phyloP scores from a whole-genome alignment of 768 basidiomycete genomes.

The Lactarius sp. region DNA sequence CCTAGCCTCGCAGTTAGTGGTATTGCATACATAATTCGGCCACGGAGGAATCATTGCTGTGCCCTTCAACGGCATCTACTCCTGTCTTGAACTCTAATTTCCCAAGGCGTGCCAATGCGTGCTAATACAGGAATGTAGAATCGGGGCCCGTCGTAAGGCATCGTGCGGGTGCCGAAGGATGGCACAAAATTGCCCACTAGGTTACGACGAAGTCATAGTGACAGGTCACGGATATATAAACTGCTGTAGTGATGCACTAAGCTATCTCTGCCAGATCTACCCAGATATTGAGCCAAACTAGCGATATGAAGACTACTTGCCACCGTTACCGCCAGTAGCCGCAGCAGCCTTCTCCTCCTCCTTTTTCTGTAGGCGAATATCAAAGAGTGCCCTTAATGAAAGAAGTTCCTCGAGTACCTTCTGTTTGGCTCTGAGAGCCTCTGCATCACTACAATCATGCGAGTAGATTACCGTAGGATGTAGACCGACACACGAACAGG shows the following conservation, averaged over 20 bases:
- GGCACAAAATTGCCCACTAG: not conserved
- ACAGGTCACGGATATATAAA: conserved; percentile 11
- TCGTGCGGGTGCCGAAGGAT: not conserved
- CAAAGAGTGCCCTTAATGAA: not conserved
- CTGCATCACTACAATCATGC: conserved; percentile 57
- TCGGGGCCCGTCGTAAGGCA: not conserved
- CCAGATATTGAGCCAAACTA: not conserved
- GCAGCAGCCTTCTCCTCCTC: conserved; percentile 30
- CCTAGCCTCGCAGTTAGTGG: conserved; percentile 9
- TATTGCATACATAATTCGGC: not conserved
- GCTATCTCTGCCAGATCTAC: conserved; percentile 25
- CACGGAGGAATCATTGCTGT: not conserved
- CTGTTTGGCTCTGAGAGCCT: conserved; percentile 70
- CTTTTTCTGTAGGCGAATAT: conserved; percentile 30
- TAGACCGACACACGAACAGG: not conserved
- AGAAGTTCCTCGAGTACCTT: conserved; percentile 45
- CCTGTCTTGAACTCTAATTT: conserved; percentile 11
- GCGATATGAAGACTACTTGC: conserved; percentile 28
- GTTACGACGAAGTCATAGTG: not conserved
- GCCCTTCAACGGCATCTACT: not conserved
- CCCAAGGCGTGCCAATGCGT: not conserved
- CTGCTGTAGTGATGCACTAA: conserved; percentile 3
- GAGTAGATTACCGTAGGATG: conserved; percentile 27
- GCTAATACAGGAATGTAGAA: not conserved
- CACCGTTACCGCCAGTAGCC: conserved; percentile 10